phyloP scores from a whole-genome alignment of 208 protist species.

The Blastocrithidia nonstop region DNA sequence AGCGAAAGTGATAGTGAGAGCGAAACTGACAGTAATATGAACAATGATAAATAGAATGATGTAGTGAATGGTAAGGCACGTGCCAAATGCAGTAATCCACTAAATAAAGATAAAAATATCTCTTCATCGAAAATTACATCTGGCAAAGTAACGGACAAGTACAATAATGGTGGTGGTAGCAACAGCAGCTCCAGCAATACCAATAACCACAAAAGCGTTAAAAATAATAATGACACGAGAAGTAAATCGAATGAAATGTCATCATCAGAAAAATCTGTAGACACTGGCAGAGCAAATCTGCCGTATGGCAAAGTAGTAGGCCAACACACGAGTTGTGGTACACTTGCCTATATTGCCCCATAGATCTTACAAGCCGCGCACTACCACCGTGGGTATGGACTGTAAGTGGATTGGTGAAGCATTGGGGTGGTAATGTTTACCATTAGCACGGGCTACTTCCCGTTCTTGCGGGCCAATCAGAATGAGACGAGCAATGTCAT shows the following conservation, averaged over 20 bases:
- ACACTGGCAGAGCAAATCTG: slow-evolving; percentile 9
- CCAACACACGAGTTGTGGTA: slow-evolving; percentile 76
- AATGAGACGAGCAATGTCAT: slow-evolving; percentile 43
- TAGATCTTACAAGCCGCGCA: slow-evolving; percentile 38
- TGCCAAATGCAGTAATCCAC: too few species aligned
- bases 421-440: slow-evolving; percentile 67
- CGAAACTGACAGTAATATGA: slow-evolving; percentile 32
- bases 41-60: background rate
- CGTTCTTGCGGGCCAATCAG: slow-evolving; percentile 34
- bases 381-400: slow-evolving; percentile 30
- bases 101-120: too few species aligned
- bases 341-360: slow-evolving; percentile 79
- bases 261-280: background rate
- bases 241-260: background rate
- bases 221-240: background rate
- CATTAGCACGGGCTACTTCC: slow-evolving; percentile 58
- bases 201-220: slow-evolving; percentile 7
- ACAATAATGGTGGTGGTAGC: background rate
- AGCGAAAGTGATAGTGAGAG: slow-evolving; percentile 16
- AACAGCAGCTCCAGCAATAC: slow-evolving; percentile 6
- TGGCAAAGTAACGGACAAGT: too few species aligned
- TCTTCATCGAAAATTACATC: too few species aligned
- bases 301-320: slow-evolving; percentile 6
- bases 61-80: slow-evolving; percentile 11
- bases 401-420: slow-evolving; percentile 75